phyloP scores from a whole-genome alignment of 371 early-diverging fungal genomes.

The Phascolomyces articulosus region DNA sequence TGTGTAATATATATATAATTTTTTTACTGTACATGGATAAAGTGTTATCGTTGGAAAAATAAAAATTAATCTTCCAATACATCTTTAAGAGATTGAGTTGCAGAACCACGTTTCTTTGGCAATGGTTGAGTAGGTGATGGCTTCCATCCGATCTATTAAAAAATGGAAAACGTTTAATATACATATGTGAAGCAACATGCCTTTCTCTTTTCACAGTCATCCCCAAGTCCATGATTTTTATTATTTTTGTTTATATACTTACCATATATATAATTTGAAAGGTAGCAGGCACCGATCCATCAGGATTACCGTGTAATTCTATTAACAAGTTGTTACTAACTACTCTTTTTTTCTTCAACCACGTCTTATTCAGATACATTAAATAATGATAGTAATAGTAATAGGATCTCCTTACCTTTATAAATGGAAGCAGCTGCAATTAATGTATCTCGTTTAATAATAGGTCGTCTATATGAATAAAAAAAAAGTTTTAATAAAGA shows the following conservation, averaged over 20 bases:
- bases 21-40: background rate
- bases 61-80: constrained; percentile 31
- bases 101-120: constrained; percentile 76
- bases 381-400: background rate
- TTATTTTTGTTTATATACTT: no score
- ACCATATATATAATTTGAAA: constrained; percentile 89
- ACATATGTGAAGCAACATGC: no score
- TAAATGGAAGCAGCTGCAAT: constrained; percentile 88
- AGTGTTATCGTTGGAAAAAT: background rate
- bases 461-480: constrained; percentile 54
- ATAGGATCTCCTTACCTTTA: constrained; percentile 58
- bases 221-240: no score
- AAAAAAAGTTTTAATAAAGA: constrained; percentile 1
- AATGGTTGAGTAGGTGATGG: constrained; percentile 75
- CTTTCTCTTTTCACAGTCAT: no score
- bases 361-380: no score
- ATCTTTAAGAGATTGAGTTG: constrained; percentile 71
- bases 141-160: constrained; percentile 84
- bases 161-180: constrained; percentile 7
- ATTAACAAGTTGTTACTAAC: background rate
- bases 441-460: constrained; percentile 80
- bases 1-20: no score
- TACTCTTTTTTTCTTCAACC: background rate
- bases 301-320: constrained; percentile 89
- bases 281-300: constrained; percentile 93